Evolutionary conservation across 768 basidiomycete genomes (phyloP).

Genomic region (Psilocybe sp.): DNA sequence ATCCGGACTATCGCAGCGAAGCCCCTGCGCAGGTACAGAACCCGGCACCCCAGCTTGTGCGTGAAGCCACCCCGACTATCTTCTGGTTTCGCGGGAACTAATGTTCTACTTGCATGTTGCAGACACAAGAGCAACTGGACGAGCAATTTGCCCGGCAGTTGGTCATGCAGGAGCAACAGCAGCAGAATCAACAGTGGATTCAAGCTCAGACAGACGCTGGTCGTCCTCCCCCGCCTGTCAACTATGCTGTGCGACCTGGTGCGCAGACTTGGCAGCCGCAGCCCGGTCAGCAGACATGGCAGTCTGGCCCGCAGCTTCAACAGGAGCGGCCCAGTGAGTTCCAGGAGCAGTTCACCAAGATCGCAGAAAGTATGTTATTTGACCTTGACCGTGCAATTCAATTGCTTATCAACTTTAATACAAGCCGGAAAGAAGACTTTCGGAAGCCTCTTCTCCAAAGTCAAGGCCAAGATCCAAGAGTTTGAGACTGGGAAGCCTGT

Average conservation of each 20-base stretch:
- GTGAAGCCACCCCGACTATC: slow-evolving; percentile 12
- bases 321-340: slow-evolving; percentile 49
- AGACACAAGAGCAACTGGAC: slow-evolving; percentile 71
- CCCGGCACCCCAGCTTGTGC: slow-evolving; percentile 21
- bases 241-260: slow-evolving; percentile 10
- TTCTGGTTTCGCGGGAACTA: background rate
- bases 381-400: background rate
- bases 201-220: slow-evolving; percentile 21
- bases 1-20: slow-evolving; percentile 64
- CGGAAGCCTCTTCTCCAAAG: slow-evolving; percentile 66
- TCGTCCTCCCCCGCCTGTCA: slow-evolving; percentile 6
- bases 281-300: slow-evolving; percentile 33
- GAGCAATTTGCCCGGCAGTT: slow-evolving; percentile 77
- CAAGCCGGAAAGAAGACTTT: slow-evolving; percentile 79
- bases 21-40: slow-evolving; percentile 19
- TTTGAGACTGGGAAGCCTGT: slow-evolving; percentile 54
- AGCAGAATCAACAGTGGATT: slow-evolving; percentile 34
- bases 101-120: slow-evolving; percentile 1
- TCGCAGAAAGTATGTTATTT: slow-evolving; percentile 68
- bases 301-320: slow-evolving; percentile 40
- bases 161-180: slow-evolving; percentile 57
- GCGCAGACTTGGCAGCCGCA: slow-evolving; percentile 13
- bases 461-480: slow-evolving; percentile 83
- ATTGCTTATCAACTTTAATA: background rate
- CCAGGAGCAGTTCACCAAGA: slow-evolving; percentile 69